Evolutionary conservation across 2,329 filamentous ascomycete species (phyloP).

Genomic region (Cladosporium velox): DNA sequence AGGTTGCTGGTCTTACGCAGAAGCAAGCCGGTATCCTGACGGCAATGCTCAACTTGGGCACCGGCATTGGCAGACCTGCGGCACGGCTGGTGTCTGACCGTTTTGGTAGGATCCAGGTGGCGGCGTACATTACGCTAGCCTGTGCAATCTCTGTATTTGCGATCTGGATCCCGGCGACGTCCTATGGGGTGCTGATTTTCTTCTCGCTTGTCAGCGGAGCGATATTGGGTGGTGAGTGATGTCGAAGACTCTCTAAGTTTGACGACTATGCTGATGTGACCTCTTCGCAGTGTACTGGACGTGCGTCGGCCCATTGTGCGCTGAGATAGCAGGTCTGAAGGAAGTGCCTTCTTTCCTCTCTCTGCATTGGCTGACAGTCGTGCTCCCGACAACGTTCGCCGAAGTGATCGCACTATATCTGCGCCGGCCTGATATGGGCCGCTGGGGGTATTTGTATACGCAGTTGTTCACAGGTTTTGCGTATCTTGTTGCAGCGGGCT

Average conservation of each 20-base stretch:
- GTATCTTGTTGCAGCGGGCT: slow-evolving; percentile 39
- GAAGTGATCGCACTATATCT: slow-evolving; percentile 19
- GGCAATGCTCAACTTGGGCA: slow-evolving; percentile 51
- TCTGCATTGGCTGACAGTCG: slow-evolving; percentile 41
- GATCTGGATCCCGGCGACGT: slow-evolving; percentile 50
- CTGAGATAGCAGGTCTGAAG: slow-evolving; percentile 44
- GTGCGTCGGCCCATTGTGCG: slow-evolving; percentile 45
- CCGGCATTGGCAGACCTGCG: slow-evolving; percentile 49
- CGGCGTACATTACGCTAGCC: slow-evolving; percentile 44
- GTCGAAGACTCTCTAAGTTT: background rate
- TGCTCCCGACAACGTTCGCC: slow-evolving; percentile 12
- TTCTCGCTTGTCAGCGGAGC: slow-evolving; percentile 49
- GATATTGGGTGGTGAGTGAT: slow-evolving; percentile 42
- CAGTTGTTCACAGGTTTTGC: slow-evolving; percentile 44
- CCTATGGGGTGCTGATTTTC: slow-evolving; percentile 46
- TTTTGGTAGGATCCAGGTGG: slow-evolving; percentile 47
- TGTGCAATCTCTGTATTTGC: slow-evolving; percentile 44
- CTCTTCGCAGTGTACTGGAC: slow-evolving; percentile 21
- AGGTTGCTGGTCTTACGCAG: slow-evolving; percentile 43
- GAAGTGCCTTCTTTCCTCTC: slow-evolving; percentile 45
- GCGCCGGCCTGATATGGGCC: slow-evolving; percentile 10
- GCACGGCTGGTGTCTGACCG: slow-evolving; percentile 50
- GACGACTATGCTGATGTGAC: background rate
- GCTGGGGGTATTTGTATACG: slow-evolving; percentile 39
- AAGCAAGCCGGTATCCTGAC: slow-evolving; percentile 45